phyloP scores from a whole-genome alignment of 345 rosid genomes.

The Corchorus olitorius region DNA sequence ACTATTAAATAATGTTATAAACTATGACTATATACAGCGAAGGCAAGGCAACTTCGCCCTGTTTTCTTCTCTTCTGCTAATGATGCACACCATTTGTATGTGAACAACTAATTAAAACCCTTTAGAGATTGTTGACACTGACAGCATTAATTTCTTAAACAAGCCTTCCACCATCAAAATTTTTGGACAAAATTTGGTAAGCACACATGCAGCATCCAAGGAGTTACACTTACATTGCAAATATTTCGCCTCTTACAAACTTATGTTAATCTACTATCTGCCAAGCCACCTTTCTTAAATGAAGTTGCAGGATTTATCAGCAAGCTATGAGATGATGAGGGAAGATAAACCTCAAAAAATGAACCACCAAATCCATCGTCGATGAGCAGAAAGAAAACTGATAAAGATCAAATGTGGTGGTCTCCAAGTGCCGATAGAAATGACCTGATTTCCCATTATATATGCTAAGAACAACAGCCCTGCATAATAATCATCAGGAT shows the following conservation, averaged over 20 bases:
- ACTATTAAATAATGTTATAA: too few species aligned
- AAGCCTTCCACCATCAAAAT: not conserved
- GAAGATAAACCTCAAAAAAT: not conserved
- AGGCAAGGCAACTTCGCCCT: too few species aligned
- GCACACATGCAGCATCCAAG: not conserved
- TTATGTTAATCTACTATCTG: not conserved
- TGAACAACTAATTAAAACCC: too few species aligned
- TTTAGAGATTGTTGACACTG: too few species aligned
- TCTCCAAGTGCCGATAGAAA: not conserved
- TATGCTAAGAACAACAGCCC: not conserved
- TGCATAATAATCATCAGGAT: slow-evolving; percentile 21
- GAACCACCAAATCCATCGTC: not conserved
- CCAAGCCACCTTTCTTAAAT: not conserved
- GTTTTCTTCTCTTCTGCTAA: too few species aligned
- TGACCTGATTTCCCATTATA: not conserved
- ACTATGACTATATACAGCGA: too few species aligned
- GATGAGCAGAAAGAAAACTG: not conserved
- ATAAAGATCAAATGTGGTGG: not conserved
- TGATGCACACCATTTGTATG: too few species aligned
- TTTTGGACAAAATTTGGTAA: not conserved
- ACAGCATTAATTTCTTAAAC: not conserved
- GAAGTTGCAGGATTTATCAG: not conserved
- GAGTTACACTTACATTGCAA: not conserved
- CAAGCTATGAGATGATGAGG: not conserved
- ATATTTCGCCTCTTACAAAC: not conserved